A percentile compares a stretch with the other conserved stretches of the same genome.
Evolutionary conservation across 192 early-diverging fungal genomes (phyloP).

Genomic region (Dissophora ornata): DNA sequence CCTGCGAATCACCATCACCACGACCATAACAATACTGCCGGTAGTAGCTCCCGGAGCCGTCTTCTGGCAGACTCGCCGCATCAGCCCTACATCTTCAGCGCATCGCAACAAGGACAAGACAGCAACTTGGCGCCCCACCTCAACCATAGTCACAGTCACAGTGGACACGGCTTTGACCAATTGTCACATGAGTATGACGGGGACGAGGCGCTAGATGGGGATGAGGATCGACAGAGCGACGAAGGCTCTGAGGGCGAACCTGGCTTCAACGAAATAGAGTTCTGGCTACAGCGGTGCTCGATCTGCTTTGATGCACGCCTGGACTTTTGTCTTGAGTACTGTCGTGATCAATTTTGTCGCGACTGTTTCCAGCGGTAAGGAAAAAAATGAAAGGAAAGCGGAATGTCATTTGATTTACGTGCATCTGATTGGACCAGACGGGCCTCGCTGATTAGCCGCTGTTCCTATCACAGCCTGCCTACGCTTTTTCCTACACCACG

Average conservation of each 20-base stretch:
- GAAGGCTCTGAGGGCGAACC: slow-evolving; percentile 42
- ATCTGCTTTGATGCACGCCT: slow-evolving; percentile 69
- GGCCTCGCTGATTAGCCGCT: too few species aligned
- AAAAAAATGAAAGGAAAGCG: not conserved
- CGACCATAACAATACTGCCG: not conserved
- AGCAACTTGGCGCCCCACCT: not conserved
- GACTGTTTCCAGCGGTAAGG: slow-evolving; percentile 65
- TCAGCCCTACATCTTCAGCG: too few species aligned
- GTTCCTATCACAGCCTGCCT: too few species aligned
- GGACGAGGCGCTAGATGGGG: slow-evolving; percentile 11
- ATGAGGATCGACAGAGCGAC: slow-evolving; percentile 42
- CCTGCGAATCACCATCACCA: not conserved
- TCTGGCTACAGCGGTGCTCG: slow-evolving; percentile 65
- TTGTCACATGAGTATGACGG: slow-evolving; percentile 11
- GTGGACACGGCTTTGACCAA: slow-evolving; percentile 6
- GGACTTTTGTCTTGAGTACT: slow-evolving; percentile 67
- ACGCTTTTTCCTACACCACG: too few species aligned
- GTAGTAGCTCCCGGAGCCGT: not conserved
- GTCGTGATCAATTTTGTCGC: slow-evolving; percentile 67
- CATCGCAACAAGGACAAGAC: not conserved
- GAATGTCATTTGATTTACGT: slow-evolving; percentile 25
- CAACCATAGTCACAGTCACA: not conserved
- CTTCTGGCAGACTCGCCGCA: too few species aligned
- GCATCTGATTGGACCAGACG: slow-evolving; percentile 25
- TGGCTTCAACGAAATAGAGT: slow-evolving; percentile 58